Conservation (phyloP, 768 basidiomycete species). For the Leucosporidium yakuticum region DNA sequence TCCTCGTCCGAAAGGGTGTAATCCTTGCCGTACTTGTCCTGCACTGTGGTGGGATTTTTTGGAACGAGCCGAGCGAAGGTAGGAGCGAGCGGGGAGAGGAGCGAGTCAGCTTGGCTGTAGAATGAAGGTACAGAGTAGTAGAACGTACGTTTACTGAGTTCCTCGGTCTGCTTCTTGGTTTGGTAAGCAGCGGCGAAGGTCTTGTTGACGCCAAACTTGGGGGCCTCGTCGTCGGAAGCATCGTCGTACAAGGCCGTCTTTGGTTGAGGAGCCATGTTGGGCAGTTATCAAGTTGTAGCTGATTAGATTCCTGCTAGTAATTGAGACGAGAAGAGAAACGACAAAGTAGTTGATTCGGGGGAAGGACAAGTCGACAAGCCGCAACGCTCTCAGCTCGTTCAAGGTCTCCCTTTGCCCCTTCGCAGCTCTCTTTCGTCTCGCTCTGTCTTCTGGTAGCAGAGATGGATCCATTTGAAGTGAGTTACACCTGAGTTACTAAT, state of each 20-base stretch:
- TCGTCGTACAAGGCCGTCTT: slow-evolving; percentile 12
- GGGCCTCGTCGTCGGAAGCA: slow-evolving; percentile 8
- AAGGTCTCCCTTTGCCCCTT: no score
- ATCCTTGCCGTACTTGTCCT: slow-evolving; percentile 62
- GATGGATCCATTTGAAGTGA: no score
- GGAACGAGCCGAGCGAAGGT: background rate
- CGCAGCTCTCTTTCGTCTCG: no score
- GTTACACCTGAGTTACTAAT: no score
- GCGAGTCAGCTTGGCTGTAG: background rate
- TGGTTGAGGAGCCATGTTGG: background rate
- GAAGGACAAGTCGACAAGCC: no score
- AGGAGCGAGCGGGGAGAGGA: background rate
- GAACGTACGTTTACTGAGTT: slow-evolving; percentile 65
- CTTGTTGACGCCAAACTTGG: slow-evolving; percentile 59
- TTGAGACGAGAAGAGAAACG: no score
- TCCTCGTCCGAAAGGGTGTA: slow-evolving; percentile 46
- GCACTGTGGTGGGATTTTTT: slow-evolving; percentile 50
- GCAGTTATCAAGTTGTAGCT: no score
- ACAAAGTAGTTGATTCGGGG: no score
- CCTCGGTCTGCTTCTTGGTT: slow-evolving; percentile 76
- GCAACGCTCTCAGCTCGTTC: no score
- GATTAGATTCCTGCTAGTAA: no score
- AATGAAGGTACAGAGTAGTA: background rate
- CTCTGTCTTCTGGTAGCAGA: no score
- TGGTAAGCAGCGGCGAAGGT: slow-evolving; percentile 77